phyloP scores from a whole-genome alignment of 495 filamentous ascomycete genomes.

The Aspergillus biplanus region DNA sequence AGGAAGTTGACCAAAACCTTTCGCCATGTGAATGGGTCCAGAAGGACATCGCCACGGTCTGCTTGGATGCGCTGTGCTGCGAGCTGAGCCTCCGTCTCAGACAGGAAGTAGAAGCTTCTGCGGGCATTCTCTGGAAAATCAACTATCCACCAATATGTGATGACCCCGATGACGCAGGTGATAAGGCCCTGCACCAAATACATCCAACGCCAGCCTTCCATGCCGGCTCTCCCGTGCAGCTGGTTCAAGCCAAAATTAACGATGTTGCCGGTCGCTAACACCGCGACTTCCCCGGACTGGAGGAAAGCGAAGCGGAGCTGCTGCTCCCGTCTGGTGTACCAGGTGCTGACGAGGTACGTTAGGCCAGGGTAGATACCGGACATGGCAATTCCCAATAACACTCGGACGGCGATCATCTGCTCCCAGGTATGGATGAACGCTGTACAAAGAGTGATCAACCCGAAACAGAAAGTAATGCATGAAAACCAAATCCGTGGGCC shows the following conservation, averaged over 20 bases:
- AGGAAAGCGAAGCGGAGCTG: conserved; percentile 77
- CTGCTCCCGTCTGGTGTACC: conserved; percentile 74
- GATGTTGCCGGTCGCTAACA: conserved; percentile 71
- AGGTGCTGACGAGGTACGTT: conserved; percentile 71
- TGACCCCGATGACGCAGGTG: conserved; percentile 65
- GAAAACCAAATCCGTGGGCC: conserved; percentile 73
- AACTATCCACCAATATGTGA: conserved; percentile 78
- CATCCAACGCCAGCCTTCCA: conserved; percentile 80
- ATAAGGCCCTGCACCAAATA: conserved; percentile 71
- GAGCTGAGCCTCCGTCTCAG: conserved; percentile 57
- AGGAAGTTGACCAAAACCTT: conserved; percentile 63
- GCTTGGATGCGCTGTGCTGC: conserved; percentile 60
- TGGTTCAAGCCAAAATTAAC: conserved; percentile 74
- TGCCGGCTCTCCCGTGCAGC: conserved; percentile 58
- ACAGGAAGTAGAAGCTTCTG: conserved; percentile 65
- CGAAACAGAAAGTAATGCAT: conserved; percentile 68
- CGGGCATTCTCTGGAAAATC: conserved; percentile 75
- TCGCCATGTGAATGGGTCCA: conserved; percentile 61
- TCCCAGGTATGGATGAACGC: conserved; percentile 69
- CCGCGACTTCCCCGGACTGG: conserved; percentile 68
- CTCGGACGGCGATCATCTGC: conserved; percentile 73
- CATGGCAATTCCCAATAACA: conserved; percentile 70
- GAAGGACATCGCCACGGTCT: conserved; percentile 68
- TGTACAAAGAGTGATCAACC: conserved; percentile 72
- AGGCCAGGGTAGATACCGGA: conserved; percentile 74